Evolutionary conservation across 441 rosid species (phyloP).

Genomic region (Isatis lusitanica): DNA sequence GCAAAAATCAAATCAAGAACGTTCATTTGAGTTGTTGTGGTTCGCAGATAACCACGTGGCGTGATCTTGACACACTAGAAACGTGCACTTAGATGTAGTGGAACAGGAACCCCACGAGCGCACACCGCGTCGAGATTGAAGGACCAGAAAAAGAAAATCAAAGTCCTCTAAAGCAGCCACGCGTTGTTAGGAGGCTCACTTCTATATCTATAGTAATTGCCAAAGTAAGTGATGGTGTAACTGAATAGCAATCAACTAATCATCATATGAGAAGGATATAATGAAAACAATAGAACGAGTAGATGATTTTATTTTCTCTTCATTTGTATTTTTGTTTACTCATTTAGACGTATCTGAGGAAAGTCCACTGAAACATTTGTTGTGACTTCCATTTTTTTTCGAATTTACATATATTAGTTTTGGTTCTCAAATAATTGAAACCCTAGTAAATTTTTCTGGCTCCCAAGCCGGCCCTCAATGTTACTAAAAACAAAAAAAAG

Average conservation of each 20-base stretch:
- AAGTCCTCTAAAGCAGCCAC: conserved; percentile 35
- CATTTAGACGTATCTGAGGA: too few relatives aligned
- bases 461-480: too few relatives aligned
- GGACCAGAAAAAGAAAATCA: not conserved
- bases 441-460: too few relatives aligned
- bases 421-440: too few relatives aligned
- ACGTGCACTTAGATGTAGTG: conserved; percentile 25
- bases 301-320: not conserved
- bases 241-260: not conserved
- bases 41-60: not conserved
- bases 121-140: conserved; percentile 12
- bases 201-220: not conserved
- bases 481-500: too few relatives aligned
- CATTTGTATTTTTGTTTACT: not conserved
- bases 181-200: conserved; percentile 13
- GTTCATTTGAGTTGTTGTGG: conserved; percentile 11
- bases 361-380: too few relatives aligned
- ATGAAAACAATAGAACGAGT: not conserved
- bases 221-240: not conserved
- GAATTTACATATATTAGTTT: too few relatives aligned
- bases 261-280: not conserved
- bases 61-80: not conserved
- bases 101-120: conserved; percentile 24
- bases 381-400: too few relatives aligned
- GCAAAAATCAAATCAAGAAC: not conserved